Percentiles rank a stretch among this genome's conserved stretches.
Conservation (phyloP, 1,139 yeast species). For the Zygoascus sp. region DNA sequence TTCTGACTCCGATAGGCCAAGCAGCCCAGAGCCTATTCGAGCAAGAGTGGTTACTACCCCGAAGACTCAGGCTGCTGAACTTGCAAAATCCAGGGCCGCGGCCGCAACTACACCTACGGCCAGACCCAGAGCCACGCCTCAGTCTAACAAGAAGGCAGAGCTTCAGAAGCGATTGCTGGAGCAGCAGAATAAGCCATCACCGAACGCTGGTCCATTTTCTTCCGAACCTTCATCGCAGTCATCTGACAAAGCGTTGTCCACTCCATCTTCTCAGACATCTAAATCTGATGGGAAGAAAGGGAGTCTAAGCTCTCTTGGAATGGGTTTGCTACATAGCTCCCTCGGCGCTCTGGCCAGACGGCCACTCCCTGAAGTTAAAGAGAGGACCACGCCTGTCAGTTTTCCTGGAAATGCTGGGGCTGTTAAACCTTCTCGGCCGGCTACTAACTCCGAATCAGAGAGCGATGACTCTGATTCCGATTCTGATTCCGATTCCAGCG, state of each 20-base stretch:
- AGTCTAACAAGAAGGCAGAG: background rate
- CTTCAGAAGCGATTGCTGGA: background rate
- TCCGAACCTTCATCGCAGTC: constrained; percentile 5
- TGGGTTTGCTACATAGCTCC: constrained; percentile 7
- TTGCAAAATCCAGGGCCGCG: no score
- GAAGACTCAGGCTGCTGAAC: constrained; percentile 1
- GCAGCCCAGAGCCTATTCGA: constrained; percentile 21
- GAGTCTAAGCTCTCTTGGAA: constrained; percentile 10
- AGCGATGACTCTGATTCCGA: constrained; percentile 17
- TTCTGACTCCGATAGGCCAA: constrained; percentile 19
- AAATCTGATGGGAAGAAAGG: background rate
- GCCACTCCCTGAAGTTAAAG: constrained; percentile 8
- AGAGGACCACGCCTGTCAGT: background rate
- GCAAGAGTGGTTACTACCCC: constrained; percentile 23
- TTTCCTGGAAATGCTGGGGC: background rate
- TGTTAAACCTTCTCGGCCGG: background rate
- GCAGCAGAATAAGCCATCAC: background rate
- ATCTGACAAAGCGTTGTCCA: background rate
- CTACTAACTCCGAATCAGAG: constrained; percentile 38
- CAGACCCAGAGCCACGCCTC: background rate
- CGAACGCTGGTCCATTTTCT: background rate
- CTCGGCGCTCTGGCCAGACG: constrained; percentile 12
- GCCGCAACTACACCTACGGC: background rate
- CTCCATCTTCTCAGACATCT: constrained; percentile 7
- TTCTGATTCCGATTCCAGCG: constrained; percentile 12